Evolutionary conservation across 192 early-diverging fungal species (phyloP).

Genomic region (Allomyces macrogynus): DNA sequence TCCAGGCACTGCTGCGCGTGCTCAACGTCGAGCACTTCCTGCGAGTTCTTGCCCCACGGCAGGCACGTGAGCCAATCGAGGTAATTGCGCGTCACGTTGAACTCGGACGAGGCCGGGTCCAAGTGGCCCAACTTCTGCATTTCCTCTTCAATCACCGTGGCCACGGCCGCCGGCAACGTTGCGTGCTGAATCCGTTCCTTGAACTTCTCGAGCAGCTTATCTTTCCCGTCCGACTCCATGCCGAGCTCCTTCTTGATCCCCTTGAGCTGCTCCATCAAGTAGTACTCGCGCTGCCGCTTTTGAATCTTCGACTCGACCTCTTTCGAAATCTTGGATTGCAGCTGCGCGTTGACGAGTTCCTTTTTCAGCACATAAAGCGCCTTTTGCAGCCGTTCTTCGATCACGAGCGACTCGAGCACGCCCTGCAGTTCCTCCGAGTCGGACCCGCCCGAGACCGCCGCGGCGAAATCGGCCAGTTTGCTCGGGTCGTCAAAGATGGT

Average conservation of each 20-base stretch:
- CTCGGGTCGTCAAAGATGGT: conserved; percentile 88
- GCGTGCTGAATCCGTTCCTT: conserved; percentile 65
- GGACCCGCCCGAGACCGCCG: conserved; percentile 70
- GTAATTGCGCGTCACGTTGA: conserved; percentile 97
- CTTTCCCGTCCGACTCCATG: conserved; percentile 93
- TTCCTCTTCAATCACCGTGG: conserved; percentile 97
- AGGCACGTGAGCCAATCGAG: conserved; percentile 96
- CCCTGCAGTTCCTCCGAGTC: conserved; percentile 82
- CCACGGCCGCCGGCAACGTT: conserved; percentile 70
- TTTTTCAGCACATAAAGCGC: conserved; percentile 86
- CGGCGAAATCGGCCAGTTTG: conserved; percentile 90
- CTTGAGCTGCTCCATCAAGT: conserved; percentile 97
- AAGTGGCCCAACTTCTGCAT: conserved; percentile 77
- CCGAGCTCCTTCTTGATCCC: conserved; percentile 98
- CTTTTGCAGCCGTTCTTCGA: conserved; percentile 82
- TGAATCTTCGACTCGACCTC: conserved; percentile 97
- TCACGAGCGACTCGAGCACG: conserved; percentile 67
- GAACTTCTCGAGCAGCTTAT: conserved; percentile 88
- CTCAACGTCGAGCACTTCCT: conserved; percentile 82
- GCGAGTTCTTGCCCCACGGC: conserved; percentile 78
- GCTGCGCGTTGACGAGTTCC: conserved; percentile 88
- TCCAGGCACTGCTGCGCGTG: conserved; percentile 77
- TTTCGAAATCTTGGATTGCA: conserved; percentile 93
- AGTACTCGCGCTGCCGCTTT: conserved; percentile 93
- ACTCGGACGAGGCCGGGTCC: conserved; percentile 89